These are phyloP conservation scores for Vachellia collinsii DNA, from an alignment of 306 rosid genomes.

Conservation along the genomic window DNA sequence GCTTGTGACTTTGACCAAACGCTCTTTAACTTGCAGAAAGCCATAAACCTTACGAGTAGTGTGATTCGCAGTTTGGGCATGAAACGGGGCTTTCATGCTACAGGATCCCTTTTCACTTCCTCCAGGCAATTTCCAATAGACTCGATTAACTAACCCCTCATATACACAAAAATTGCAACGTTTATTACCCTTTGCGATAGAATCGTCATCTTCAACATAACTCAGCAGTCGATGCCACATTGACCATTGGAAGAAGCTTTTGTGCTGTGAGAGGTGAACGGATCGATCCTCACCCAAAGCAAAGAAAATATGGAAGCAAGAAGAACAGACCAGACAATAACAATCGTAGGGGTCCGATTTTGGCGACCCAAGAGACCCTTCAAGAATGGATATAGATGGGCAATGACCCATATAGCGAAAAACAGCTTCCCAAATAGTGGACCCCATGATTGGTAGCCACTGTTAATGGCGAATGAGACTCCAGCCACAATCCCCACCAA, in stretches of 20 bases:
- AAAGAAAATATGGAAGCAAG: conserved; percentile 93
- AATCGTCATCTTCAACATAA: conserved; percentile 27
- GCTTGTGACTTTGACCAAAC: too few species aligned
- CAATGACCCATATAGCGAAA: conserved; percentile 92
- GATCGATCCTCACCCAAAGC: conserved; percentile 93
- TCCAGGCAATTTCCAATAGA: conserved; percentile 25
- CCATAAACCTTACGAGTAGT: too few species aligned
- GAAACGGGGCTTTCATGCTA: conserved; percentile 1
- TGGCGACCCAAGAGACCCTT: conserved; percentile 91
- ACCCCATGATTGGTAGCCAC: conserved; percentile 98
- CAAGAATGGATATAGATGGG: conserved; percentile 92
- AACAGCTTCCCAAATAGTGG: conserved; percentile 84
- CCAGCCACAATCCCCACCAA: conserved; percentile 90
- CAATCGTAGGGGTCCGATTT: conserved; percentile 91
- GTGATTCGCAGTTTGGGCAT: too few species aligned
- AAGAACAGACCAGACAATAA: conserved; percentile 87
- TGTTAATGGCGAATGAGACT: conserved; percentile 83
- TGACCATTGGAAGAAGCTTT: conserved; percentile 60
- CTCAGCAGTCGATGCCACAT: conserved; percentile 85
- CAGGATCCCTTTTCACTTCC: conserved; percentile 1
- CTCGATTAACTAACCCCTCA: conserved; percentile 43
- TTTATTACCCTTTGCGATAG: conserved; percentile 26
- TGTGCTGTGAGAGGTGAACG: conserved; percentile 56
- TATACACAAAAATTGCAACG: conserved; percentile 49
- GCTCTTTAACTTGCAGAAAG: too few species aligned